These are phyloP conservation scores for Plantago rigida DNA, from an alignment of 305 asterid genomes.

Conservation along the genomic window DNA sequence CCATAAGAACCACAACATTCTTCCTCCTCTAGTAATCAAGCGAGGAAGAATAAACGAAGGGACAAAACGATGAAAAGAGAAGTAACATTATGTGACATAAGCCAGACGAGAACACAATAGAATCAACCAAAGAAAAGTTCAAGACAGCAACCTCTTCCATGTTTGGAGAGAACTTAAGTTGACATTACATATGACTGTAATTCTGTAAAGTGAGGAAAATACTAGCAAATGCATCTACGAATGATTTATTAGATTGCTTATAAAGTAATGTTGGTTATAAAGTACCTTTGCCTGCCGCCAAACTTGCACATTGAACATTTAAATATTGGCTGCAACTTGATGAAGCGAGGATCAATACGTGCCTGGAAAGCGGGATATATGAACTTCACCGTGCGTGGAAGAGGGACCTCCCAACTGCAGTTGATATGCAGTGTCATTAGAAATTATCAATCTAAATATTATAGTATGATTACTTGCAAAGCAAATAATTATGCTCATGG, in stretches of 20 bases:
- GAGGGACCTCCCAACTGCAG: constrained; percentile 96
- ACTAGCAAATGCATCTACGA: too few species aligned
- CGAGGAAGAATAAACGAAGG: too few species aligned
- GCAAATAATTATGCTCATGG: too few species aligned
- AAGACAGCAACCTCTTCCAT: constrained; percentile 7
- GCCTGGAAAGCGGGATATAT: constrained; percentile 49
- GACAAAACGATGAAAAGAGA: too few species aligned
- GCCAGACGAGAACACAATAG: too few species aligned
- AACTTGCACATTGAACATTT: constrained; percentile 63
- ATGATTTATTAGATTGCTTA: too few species aligned
- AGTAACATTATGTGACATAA: too few species aligned
- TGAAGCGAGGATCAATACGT: constrained; percentile 78
- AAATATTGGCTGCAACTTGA: constrained; percentile 75
- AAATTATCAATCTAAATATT: too few species aligned
- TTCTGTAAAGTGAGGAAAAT: neutral
- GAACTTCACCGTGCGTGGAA: constrained; percentile 52
- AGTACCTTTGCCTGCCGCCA: constrained; percentile 73
- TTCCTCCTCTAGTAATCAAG: too few species aligned
- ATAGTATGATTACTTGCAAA: too few species aligned
- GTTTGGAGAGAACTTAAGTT: constrained; percentile 12
- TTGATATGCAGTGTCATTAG: constrained; percentile 23
- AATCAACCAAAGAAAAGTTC: constrained; percentile 2
- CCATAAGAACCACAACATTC: too few species aligned
- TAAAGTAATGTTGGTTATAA: neutral
- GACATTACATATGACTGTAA: neutral